Evolutionary conservation across 2,329 filamentous ascomycete species (phyloP).

Genomic region (Hymenoscyphus fructigenus): DNA sequence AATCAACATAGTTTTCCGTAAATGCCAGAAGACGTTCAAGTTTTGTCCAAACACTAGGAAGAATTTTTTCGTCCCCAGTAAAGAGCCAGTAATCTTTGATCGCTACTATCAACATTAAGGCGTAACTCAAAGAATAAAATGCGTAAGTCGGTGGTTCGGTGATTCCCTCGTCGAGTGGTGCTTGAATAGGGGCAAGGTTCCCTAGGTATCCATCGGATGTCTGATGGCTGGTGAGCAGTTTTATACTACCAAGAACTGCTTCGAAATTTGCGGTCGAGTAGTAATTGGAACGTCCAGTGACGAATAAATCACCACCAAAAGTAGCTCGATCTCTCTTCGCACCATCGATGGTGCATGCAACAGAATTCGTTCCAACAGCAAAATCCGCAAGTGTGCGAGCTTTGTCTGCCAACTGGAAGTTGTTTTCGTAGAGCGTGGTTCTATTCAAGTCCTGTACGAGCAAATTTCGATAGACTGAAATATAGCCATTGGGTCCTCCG

Average conservation of each 20-base stretch:
- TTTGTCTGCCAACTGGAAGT: constrained; percentile 17
- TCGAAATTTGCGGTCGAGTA: constrained; percentile 25
- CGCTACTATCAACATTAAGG: constrained; percentile 23
- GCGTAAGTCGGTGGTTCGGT: constrained; percentile 25
- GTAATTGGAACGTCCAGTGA: constrained; percentile 27
- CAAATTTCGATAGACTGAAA: constrained; percentile 19
- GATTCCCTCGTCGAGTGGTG: constrained; percentile 17
- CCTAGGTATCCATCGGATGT: constrained; percentile 24
- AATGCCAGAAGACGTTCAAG: constrained; percentile 23
- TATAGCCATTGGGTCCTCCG: constrained; percentile 23
- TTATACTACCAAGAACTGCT: constrained; percentile 25
- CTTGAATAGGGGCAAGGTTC: constrained; percentile 26
- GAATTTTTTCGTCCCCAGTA: constrained; percentile 20
- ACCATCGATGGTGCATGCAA: constrained; percentile 44
- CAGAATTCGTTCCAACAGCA: constrained; percentile 24
- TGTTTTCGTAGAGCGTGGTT: constrained; percentile 19
- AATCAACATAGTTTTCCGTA: constrained; percentile 20
- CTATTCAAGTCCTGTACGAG: constrained; percentile 14
- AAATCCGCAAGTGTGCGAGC: constrained; percentile 24
- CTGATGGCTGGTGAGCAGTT: constrained; percentile 27
- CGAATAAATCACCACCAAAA: constrained; percentile 54
- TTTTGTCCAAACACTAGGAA: constrained; percentile 17
- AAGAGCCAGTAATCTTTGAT: constrained; percentile 29
- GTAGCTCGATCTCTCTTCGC: constrained; percentile 58
- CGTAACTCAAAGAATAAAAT: constrained; percentile 29